Evolutionary conservation across 225 moss, liverwort and hornwort species (phyloP).

Genomic region (Pseudisothecium myosuroides): DNA sequence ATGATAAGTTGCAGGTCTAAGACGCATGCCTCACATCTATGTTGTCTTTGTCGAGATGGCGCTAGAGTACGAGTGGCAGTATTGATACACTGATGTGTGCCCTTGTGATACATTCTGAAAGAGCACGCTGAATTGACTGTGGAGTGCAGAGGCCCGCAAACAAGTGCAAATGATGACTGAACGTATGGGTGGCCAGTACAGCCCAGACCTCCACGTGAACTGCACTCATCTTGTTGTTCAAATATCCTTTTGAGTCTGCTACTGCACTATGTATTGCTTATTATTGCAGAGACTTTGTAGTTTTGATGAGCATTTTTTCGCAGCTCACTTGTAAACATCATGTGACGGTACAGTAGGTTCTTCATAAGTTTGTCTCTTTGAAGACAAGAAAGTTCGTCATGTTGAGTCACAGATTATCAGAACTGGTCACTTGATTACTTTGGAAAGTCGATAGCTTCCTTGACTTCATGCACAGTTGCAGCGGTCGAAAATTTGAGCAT

Average conservation of each 20-base stretch:
- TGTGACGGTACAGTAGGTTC: background rate
- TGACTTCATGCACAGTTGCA: slow-evolving; percentile 51
- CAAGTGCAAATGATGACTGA: slow-evolving; percentile 69
- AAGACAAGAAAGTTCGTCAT: background rate
- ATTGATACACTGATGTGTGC: background rate
- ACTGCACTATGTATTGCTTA: background rate
- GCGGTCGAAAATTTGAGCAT: slow-evolving; percentile 58
- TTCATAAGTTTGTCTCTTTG: background rate
- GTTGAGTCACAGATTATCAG: background rate
- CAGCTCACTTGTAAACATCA: background rate
- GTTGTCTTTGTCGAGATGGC: background rate
- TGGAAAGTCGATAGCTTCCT: slow-evolving; percentile 5
- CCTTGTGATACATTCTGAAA: background rate
- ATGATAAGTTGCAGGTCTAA: background rate
- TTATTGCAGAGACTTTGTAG: background rate
- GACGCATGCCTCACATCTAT: background rate
- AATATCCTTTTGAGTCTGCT: slow-evolving; percentile 34
- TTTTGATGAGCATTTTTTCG: background rate
- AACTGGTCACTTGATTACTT: background rate
- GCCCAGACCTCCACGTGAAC: slow-evolving; percentile 50
- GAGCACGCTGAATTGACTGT: background rate
- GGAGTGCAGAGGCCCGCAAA: slow-evolving; percentile 48
- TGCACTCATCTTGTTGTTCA: slow-evolving; percentile 66
- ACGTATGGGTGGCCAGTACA: slow-evolving; percentile 60
- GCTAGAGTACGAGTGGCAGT: background rate